Evolutionary conservation across 139 green algal species (phyloP).

Genomic region (Closterium sp.): DNA sequence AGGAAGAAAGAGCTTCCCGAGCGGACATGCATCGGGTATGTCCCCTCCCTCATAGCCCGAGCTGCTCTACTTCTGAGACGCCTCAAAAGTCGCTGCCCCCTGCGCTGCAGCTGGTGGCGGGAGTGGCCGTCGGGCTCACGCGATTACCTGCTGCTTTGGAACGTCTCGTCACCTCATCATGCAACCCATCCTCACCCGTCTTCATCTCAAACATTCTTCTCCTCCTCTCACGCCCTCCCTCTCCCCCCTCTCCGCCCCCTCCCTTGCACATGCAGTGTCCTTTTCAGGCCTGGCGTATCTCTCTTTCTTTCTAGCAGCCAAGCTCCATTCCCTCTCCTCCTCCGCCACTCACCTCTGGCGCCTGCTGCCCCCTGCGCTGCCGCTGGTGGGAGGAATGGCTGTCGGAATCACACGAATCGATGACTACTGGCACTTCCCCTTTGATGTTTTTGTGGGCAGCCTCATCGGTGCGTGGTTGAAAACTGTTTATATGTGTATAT

Average conservation of each 20-base stretch:
- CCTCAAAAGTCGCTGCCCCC: too few relatives aligned
- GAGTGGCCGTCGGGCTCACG: too few relatives aligned
- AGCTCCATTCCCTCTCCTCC: conserved; percentile 23
- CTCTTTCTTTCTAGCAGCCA: conserved; percentile 41
- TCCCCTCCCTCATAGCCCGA: too few relatives aligned
- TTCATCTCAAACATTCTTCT: too few relatives aligned
- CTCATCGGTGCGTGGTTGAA: conserved; percentile 28
- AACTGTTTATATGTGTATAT: background rate
- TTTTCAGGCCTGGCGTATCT: conserved; percentile 40
- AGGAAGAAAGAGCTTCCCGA: conserved; percentile 45
- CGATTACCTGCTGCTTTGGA: too few relatives aligned
- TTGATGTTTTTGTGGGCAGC: conserved; percentile 26
- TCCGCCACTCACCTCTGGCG: background rate
- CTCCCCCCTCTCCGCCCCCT: background rate
- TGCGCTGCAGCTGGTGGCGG: too few relatives aligned
- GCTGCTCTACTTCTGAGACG: too few relatives aligned
- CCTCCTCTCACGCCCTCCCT: background rate
- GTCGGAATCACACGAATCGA: conserved; percentile 29
- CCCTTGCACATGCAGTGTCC: conserved; percentile 1
- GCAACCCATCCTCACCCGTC: too few relatives aligned
- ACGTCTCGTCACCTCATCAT: too few relatives aligned
- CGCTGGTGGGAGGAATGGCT: conserved; percentile 9
- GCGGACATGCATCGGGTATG: conserved; percentile 35
- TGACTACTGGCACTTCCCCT: conserved; percentile 45
- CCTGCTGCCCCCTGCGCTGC: conserved; percentile 3